Conservation (phyloP, 2,329 filamentous ascomycete species). For the Fusarium oligoseptatum region DNA sequence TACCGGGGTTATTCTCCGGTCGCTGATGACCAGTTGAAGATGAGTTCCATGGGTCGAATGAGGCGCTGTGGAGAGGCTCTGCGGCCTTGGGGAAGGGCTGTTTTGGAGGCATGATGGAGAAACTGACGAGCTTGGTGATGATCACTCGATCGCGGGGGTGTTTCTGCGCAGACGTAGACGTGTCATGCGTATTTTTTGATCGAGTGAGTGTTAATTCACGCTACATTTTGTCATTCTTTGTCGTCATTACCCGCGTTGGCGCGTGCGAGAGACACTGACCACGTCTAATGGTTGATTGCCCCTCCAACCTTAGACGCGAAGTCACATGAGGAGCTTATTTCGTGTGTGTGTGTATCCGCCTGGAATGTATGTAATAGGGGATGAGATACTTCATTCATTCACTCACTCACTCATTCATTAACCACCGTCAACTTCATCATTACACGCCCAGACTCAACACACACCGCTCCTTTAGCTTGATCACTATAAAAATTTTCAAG, state of each 20-base stretch:
- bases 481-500: not conserved
- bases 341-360: not conserved
- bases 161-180: not conserved
- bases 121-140: not conserved
- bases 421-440: not conserved
- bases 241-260: constrained; percentile 33
- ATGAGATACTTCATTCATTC: not conserved
- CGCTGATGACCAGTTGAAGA: constrained; percentile 84
- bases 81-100: constrained; percentile 49
- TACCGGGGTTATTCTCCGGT: constrained; percentile 74
- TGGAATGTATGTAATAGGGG: not conserved
- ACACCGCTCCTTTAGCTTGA: not conserved
- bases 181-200: not conserved
- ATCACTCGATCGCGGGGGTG: not conserved
- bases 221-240: constrained; percentile 19
- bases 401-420: not conserved
- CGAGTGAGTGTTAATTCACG: not conserved
- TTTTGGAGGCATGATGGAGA: constrained; percentile 12
- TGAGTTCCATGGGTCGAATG: constrained; percentile 79
- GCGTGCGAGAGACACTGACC: constrained; percentile 34
- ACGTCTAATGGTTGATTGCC: constrained; percentile 28
- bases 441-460: not conserved
- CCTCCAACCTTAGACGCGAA: constrained; percentile 35
- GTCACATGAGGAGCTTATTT: constrained; percentile 43
- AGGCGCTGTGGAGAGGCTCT: constrained; percentile 57